Base-by-base conservation (phyloP, 768 basidiomycete species). In the Mycena sanguinolenta region DNA sequence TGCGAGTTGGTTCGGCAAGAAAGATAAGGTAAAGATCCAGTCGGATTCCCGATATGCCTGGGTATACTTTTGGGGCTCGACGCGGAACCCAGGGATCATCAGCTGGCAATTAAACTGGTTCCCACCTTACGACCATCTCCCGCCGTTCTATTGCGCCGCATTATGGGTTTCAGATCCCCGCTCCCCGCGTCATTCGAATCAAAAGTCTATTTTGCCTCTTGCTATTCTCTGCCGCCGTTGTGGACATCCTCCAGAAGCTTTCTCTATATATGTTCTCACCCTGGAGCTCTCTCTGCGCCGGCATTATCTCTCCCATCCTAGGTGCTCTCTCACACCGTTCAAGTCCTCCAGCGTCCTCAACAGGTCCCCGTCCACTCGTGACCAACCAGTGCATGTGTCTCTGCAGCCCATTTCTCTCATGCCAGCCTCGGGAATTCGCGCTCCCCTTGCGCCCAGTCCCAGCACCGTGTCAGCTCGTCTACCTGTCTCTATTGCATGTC, bases 81-180 rank as follows among this genome's bases (percentile, higher is more conserved):
- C 55, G 64, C 64, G 64, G 64, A 65, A 58, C 42, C 64, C 55
- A 65, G 49, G 64, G 64, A 65, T 46, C 63, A 63, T 30, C 63
- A 14, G 2, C 57, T 66, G 65, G 65, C 49, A n/a, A 59, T 59
- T 59, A 59, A 58, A 38, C 46, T 66, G 58, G 65, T 49, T 4
- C 65, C 38, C 64, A 46, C 27, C 34, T 60, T 60, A 49, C 59
- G 44, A 49, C 59, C 59, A 59, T 59, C 39, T 59, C 49, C 59
- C 58, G 58, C 60, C 53, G 58, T 17, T 67, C n/a, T 27, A 68
- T 62, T 55, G 67, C 67, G 67, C 67, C 67, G 7, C 34, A 10
- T 16, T 55, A n/a, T 61, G 13, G 65, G 65, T 13, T 67, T 30
- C 53, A 68, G 60, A 68, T 68, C 67, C 58, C 65, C 65, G 65